phyloP scores from a whole-genome alignment of 495 filamentous ascomycete species.

The Podospora appendiculata region DNA sequence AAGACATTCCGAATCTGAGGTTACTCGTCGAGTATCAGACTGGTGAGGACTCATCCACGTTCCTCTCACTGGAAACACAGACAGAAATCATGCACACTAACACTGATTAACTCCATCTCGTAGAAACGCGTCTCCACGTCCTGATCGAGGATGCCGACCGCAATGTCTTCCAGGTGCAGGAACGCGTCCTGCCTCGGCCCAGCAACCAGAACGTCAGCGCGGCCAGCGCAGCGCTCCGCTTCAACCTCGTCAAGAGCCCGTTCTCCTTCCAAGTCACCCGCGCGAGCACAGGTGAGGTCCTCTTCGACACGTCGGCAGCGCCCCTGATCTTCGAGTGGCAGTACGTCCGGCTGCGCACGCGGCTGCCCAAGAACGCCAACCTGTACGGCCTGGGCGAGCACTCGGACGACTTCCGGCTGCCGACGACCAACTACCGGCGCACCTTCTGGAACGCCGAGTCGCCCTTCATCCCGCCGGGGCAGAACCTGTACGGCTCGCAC shows the following conservation, averaged over 20 bases:
- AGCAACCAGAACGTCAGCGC: conserved; percentile 11
- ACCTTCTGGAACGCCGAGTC: conserved; percentile 79
- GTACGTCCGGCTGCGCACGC: conserved; percentile 64
- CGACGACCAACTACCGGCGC: conserved; percentile 63
- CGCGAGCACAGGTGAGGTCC: conserved; percentile 51
- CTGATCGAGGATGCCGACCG: conserved; percentile 66
- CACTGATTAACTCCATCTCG: conserved; percentile 2
- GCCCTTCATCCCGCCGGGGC: conserved; percentile 39
- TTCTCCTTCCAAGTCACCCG: conserved; percentile 73
- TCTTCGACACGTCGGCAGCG: conserved; percentile 70
- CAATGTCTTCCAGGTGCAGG: conserved; percentile 71
- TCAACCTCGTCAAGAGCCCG: conserved; percentile 55
- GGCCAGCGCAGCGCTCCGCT: conserved; percentile 46
- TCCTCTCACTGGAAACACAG: neutral
- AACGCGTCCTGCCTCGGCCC: conserved; percentile 60
- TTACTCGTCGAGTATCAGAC: conserved; percentile 71
- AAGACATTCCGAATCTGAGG: conserved; percentile 56
- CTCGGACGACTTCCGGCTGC: conserved; percentile 62
- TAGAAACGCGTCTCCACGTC: conserved; percentile 73
- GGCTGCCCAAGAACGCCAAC: conserved; percentile 57
- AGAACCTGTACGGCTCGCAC: conserved; percentile 77
- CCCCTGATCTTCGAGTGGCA: conserved; percentile 73
- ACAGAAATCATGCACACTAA: neutral
- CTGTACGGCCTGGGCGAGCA: conserved; percentile 80
- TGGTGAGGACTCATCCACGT: conserved; percentile 38